A percentile compares a stretch with the other conserved stretches of the same genome.
Evolutionary conservation across 345 rosid genomes (phyloP).

Genomic region (Lenwebbia sp.): DNA sequence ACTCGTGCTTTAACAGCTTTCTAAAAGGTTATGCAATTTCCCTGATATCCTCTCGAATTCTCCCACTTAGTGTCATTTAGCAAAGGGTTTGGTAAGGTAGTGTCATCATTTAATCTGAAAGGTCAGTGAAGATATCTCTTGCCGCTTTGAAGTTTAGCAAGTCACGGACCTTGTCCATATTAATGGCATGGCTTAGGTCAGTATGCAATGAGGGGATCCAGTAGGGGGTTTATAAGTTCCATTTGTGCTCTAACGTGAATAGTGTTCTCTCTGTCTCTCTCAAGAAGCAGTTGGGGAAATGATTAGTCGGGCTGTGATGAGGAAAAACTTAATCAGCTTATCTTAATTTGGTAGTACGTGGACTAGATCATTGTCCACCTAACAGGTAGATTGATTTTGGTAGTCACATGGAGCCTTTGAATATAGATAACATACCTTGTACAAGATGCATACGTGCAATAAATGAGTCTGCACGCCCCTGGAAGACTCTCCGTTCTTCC

Average conservation of each 20-base stretch:
- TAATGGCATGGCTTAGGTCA: not conserved
- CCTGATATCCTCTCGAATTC: not conserved
- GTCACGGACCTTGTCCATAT: not conserved
- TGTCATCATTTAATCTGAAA: not conserved
- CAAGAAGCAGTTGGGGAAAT: not conserved
- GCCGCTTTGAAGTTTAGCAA: not conserved
- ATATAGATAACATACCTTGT: slow-evolving; percentile 49
- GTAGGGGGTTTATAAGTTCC: not conserved
- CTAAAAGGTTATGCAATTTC: not conserved
- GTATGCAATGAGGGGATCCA: not conserved
- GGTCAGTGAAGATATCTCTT: not conserved
- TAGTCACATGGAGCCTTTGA: not conserved
- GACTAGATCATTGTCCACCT: not conserved
- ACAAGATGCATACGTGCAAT: slow-evolving; percentile 96
- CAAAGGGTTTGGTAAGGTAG: not conserved
- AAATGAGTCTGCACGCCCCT: slow-evolving; percentile 76
- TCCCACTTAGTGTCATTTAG: not conserved
- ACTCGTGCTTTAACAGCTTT: not conserved
- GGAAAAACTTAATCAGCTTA: not conserved
- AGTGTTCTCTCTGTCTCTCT: not conserved
- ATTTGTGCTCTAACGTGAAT: not conserved
- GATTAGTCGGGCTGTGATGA: not conserved
- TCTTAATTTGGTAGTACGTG: not conserved
- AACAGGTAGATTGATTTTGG: not conserved
- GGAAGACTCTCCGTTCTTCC: slow-evolving; percentile 68